These are phyloP conservation scores for Scutellaria barbata DNA, from an alignment of 257 asterid genomes.

Conservation along the genomic window DNA sequence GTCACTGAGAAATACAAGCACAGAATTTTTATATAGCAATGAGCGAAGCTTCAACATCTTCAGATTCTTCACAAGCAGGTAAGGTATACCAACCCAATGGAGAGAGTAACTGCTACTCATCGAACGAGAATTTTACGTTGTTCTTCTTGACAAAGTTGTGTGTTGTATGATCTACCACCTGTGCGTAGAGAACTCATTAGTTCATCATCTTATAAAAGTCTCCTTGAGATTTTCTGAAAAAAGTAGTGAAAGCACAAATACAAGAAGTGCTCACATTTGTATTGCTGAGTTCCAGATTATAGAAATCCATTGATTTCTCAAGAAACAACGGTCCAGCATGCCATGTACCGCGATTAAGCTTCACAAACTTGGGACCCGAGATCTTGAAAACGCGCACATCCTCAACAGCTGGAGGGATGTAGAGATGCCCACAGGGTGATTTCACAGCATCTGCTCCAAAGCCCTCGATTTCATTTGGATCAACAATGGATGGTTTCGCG, in stretches of 20 bases:
- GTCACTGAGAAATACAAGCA: no score
- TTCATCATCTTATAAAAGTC: neutral
- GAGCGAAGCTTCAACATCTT: no score
- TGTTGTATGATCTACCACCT: slow-evolving; percentile 84
- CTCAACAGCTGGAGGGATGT: slow-evolving; percentile 70
- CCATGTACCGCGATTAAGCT: slow-evolving; percentile 82
- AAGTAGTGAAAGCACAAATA: neutral
- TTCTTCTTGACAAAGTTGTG: slow-evolving; percentile 55
- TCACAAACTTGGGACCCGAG: slow-evolving; percentile 85
- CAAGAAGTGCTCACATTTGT: slow-evolving; percentile 66
- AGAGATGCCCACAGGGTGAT: slow-evolving; percentile 70
- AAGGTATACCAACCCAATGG: neutral
- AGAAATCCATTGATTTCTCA: slow-evolving; percentile 71
- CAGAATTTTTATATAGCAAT: no score
- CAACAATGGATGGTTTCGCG: slow-evolving; percentile 74
- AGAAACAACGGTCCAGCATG: slow-evolving; percentile 93
- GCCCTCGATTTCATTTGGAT: slow-evolving; percentile 41
- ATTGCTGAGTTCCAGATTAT: slow-evolving; percentile 79
- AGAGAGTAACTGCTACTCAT: slow-evolving; percentile 41
- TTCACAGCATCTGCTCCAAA: slow-evolving; percentile 35
- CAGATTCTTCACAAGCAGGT: no score
- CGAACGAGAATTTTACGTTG: slow-evolving; percentile 51
- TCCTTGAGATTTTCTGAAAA: neutral
- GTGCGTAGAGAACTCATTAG: slow-evolving; percentile 25
- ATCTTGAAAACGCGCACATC: slow-evolving; percentile 72